Percentiles rank a stretch among this genome's conserved stretches.
Conservation (phyloP, 371 early-diverging fungal genomes). For the Rhizopus sp. region DNA sequence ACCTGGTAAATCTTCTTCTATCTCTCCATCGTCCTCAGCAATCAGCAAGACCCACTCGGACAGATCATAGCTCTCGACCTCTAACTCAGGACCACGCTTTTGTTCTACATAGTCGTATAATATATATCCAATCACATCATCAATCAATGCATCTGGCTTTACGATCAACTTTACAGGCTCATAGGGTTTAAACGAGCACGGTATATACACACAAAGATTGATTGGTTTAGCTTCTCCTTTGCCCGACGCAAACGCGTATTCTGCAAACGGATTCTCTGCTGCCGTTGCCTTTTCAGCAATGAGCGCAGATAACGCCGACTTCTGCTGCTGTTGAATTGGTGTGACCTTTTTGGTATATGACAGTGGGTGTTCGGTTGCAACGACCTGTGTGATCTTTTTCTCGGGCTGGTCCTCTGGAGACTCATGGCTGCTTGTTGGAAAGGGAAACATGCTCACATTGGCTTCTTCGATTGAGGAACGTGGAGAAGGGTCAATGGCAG, state of each 20-base stretch:
- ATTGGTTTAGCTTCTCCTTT: slow-evolving; percentile 63
- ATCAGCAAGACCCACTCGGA: slow-evolving; percentile 87
- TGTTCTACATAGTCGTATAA: slow-evolving; percentile 81
- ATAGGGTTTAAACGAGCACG: slow-evolving; percentile 49
- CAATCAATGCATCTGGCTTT: slow-evolving; percentile 82
- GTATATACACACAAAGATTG: slow-evolving; percentile 68
- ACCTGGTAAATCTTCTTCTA: slow-evolving; percentile 97
- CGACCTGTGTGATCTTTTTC: background rate
- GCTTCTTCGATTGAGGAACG: slow-evolving; percentile 31
- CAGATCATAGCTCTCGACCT: slow-evolving; percentile 63
- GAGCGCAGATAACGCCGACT: slow-evolving; percentile 65
- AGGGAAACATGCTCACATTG: slow-evolving; percentile 3
- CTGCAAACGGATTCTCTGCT: slow-evolving; percentile 76
- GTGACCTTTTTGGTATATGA: slow-evolving; percentile 22
- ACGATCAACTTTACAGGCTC: slow-evolving; percentile 74
- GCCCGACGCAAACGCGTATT: slow-evolving; percentile 65
- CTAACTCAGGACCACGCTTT: slow-evolving; percentile 64
- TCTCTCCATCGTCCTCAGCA: slow-evolving; percentile 92
- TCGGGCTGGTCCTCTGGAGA: background rate
- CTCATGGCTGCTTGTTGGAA: background rate
- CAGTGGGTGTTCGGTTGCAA: slow-evolving; percentile 1
- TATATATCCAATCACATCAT: slow-evolving; percentile 89
- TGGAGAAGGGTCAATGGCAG: slow-evolving; percentile 47
- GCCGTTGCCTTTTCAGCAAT: slow-evolving; percentile 61
- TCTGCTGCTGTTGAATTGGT: slow-evolving; percentile 2